Conservation (phyloP, 1,139 yeast species). For the Suhomyces coccinellae region DNA sequence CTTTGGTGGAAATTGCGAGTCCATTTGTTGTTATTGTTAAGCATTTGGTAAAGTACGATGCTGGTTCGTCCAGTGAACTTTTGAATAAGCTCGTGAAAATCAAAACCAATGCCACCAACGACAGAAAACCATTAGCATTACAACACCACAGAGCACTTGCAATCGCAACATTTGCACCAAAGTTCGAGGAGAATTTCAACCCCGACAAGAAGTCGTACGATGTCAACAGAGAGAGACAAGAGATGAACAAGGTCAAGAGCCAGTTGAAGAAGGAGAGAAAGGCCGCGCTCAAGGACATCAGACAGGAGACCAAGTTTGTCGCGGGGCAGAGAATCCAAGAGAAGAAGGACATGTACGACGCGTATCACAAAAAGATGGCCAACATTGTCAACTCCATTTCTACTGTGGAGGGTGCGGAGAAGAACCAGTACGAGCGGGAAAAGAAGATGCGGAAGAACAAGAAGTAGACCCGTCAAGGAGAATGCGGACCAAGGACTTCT, state of each 20-base stretch:
- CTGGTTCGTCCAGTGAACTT: conserved; percentile 30
- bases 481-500: no score
- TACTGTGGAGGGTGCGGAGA: conserved; percentile 92
- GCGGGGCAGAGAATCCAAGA: conserved; percentile 83
- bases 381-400: conserved; percentile 80
- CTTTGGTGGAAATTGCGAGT: conserved; percentile 58
- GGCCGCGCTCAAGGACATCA: conserved; percentile 81
- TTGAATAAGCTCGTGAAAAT: conserved; percentile 54
- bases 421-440: conserved; percentile 87
- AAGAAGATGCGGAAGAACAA: conserved; percentile 59
- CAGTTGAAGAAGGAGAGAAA: conserved; percentile 91
- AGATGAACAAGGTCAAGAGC: conserved; percentile 75
- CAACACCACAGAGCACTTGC: conserved; percentile 88
- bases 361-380: conserved; percentile 89
- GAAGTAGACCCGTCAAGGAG: background rate
- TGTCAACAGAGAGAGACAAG: conserved; percentile 77
- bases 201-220: conserved; percentile 94
- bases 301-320: conserved; percentile 84
- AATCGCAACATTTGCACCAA: conserved; percentile 83
- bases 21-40: conserved; percentile 40
- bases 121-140: conserved; percentile 72
- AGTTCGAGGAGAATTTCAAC: conserved; percentile 93
- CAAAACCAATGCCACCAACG: conserved; percentile 34
- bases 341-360: conserved; percentile 71
- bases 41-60: conserved; percentile 40